Evolutionary conservation across 78 protist genomes (phyloP).

Genomic region (Guillardia theta): DNA sequence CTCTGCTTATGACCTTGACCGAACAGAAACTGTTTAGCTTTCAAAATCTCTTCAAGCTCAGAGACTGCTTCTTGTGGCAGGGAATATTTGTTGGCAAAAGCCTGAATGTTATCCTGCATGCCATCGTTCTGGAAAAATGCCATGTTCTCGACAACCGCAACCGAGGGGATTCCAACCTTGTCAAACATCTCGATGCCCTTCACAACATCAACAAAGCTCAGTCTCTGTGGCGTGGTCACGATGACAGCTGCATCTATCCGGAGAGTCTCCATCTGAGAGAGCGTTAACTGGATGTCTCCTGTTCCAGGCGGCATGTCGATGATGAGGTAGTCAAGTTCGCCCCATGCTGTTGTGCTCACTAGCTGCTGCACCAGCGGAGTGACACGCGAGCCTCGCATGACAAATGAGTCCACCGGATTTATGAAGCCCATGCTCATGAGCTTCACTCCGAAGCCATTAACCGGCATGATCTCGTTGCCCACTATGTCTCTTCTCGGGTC

Average conservation of each 20-base stretch:
- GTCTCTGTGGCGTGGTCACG: constrained; percentile 71
- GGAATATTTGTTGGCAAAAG: background rate
- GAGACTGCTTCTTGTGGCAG: background rate
- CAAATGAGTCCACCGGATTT: background rate
- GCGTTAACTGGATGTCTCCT: constrained; percentile 91
- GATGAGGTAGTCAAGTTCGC: constrained; percentile 84
- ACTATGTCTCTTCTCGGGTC: background rate
- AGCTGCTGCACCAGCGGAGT: constrained; percentile 48
- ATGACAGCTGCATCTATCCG: constrained; percentile 46
- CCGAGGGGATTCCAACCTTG: constrained; percentile 2
- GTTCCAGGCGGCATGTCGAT: constrained; percentile 99
- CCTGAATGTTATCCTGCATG: background rate
- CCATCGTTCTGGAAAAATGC: background rate
- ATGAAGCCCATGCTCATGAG: background rate
- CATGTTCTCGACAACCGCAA: constrained; percentile 64
- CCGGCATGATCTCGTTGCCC: background rate
- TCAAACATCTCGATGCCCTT: constrained; percentile 64
- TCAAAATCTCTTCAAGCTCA: background rate
- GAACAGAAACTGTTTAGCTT: background rate
- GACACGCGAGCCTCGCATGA: constrained; percentile 46
- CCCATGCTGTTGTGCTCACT: constrained; percentile 77
- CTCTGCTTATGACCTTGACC: background rate
- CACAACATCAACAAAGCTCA: constrained; percentile 59
- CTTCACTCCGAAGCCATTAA: background rate
- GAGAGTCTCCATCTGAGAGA: constrained; percentile 72